Conservation (phyloP, 2,329 filamentous ascomycete genomes). For the Cephalotrichum gorgonifer region DNA sequence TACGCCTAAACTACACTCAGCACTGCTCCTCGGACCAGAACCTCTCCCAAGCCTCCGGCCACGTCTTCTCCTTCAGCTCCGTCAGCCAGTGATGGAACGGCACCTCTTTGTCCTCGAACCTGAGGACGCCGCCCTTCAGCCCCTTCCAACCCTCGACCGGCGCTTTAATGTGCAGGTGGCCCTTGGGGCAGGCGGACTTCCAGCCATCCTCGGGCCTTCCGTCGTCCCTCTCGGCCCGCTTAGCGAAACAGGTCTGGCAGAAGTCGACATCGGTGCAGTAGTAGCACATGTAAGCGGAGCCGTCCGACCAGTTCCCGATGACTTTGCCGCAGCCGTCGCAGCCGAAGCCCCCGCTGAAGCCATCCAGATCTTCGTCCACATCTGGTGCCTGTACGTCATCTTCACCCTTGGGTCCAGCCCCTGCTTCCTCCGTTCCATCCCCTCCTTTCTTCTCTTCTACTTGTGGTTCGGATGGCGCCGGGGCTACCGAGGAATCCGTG, state of each 20-base stretch:
- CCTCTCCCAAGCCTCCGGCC: conserved; percentile 2
- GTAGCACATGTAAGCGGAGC: conserved; percentile 1
- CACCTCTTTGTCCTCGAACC: not conserved
- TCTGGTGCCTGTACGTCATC: not conserved
- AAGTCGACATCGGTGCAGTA: conserved; percentile 1
- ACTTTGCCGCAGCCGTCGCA: not conserved
- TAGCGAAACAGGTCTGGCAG: not conserved
- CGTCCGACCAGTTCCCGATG: not conserved
- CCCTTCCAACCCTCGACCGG: not conserved
- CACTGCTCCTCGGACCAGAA: not conserved
- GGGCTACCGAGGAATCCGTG: too few relatives aligned
- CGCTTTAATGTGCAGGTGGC: not conserved
- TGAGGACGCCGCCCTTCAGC: not conserved
- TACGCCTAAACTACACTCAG: not conserved
- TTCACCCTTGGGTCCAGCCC: not conserved
- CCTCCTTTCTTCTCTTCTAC: too few relatives aligned
- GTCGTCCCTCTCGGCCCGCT: not conserved
- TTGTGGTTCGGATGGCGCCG: not conserved
- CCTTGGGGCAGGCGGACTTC: not conserved
- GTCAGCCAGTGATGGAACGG: not conserved
- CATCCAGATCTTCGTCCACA: too few relatives aligned
- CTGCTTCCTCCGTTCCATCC: too few relatives aligned
- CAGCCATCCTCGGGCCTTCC: not conserved
- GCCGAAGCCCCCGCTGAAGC: not conserved
- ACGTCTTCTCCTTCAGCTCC: conserved; percentile 4